Evolutionary conservation across 164 flowering plant genomes (phyloP), one percentile per base, ranked within the genome.

Genomic region (Santalum album): DNA sequence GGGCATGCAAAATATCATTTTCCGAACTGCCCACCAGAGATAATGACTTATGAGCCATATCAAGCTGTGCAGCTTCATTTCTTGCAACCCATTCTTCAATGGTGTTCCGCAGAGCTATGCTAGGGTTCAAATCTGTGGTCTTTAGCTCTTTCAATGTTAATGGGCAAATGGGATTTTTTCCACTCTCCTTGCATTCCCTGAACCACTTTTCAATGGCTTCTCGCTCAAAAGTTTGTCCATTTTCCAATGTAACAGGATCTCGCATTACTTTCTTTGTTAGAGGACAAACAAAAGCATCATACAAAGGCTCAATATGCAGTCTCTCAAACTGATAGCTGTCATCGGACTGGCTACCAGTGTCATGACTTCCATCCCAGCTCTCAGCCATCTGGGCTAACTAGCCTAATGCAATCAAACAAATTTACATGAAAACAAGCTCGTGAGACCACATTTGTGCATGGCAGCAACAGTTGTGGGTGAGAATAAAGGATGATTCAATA

Each of bases 191-290:
- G 61, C 96, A 85, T 68, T 89, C 91, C 65, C 53, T 74, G 67
- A 92, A 85, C 99, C 99, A 92, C 68, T 79, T 85, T 55, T 85
- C 97, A 59, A 92, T 85, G 19, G 99, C 97, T 54, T 79, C 90
- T 12, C 96, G 73, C 57, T 92, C 99, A 62, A 85, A 92, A 12
- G 96, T 89, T 55, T 75, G 81, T 36, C 97, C 99, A 69, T 75
- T 92, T 66, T 92, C 99, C 55, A 89, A 43, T 24, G 86, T 77
- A 35, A 92, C 96, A 43, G 99, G 99, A 63, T 92, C 92, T 12
- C 58, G 78, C 96, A 92, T 89, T 21, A 92, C 79, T 80, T 87
- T 80, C 67, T 89, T 89, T 43, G 97, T 87, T 16, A 92, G 65
- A 57, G 97, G 99, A 60, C 99, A 92, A 34, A 89, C 67, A 67